Base-by-base conservation (phyloP, 1,284 basidiomycete genomes). In the Vanrija humicola region DNA sequence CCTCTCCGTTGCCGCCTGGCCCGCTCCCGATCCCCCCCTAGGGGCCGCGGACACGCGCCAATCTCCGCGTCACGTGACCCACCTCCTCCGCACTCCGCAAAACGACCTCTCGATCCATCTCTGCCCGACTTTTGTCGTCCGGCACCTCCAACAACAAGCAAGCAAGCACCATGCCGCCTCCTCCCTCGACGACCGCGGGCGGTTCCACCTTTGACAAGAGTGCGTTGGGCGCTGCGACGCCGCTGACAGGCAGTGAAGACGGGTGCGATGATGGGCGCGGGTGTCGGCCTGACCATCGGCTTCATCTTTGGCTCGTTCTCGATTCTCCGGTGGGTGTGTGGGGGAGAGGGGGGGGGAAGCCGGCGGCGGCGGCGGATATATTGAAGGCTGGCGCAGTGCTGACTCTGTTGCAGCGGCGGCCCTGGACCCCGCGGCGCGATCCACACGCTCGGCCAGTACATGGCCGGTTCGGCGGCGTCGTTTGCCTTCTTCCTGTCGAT, bases 201-300 rank as follows among this genome's bases (percentile, higher is more conserved):
- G 69, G 68, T 23, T 66, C 65, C 46, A 73, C 65, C 26, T 64
- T 65, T 16, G 70, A 75, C 48, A 75, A 75, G 67, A 75, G 73
- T 75, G 55, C 53, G 73, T 68, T 10, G 10, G 12, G 21, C 6
- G 10, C 43, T 28, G 28, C 40, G 28, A 21, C 1, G 3, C 21
- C 43, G 38, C 29, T 16, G 42, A 44, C 48, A 56, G 43, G 50
- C 59, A 77, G 75, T 77, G 70, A 92, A 90, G 78, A 94, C 94
- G 90, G 90, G 90, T 67, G 90, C 89, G 47, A 77, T 91, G 58
- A 93, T 93, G 90, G 90, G 90, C 61, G 70, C 73, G 71, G 89
- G 89, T 64, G 92, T 95, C 55, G 92, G 92, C 28, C 81, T 94
- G 48, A 94, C 91, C 38, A 94, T 95, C 69, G 92, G 92, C n/a